Percentiles rank a stretch among this genome's conserved stretches.
Evolutionary conservation across 148 eudicot species (phyloP).

Genomic region (Rhododendron griersonianum): DNA sequence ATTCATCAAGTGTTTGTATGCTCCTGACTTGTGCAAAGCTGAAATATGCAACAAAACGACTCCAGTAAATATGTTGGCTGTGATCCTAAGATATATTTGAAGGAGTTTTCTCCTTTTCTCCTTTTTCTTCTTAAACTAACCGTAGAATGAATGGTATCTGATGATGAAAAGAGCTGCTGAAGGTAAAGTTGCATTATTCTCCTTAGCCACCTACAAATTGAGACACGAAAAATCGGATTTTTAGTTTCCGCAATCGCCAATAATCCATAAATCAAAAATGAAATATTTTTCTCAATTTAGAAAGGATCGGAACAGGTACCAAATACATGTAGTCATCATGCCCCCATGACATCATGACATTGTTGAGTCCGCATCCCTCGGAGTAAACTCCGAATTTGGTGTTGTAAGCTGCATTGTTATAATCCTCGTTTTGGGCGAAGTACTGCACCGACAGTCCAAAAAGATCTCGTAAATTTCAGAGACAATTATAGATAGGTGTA

Average conservation of each 20-base stretch:
- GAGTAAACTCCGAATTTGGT: slow-evolving; percentile 41
- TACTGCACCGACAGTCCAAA: slow-evolving; percentile 22
- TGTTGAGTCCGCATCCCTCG: slow-evolving; percentile 47
- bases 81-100: background rate
- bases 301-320: slow-evolving; percentile 21
- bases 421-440: slow-evolving; percentile 40
- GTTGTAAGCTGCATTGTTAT: slow-evolving; percentile 30
- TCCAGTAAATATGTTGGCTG: background rate
- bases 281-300: background rate
- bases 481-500: background rate
- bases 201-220: slow-evolving; percentile 42
- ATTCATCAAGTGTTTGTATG: slow-evolving; percentile 49
- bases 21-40: slow-evolving; percentile 51
- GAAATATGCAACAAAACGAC: background rate
- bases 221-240: background rate
- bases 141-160: slow-evolving; percentile 53
- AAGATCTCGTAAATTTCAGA: background rate
- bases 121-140: slow-evolving; percentile 9
- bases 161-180: slow-evolving; percentile 48
- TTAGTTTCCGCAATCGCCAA: background rate
- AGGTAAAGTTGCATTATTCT: slow-evolving; percentile 38
- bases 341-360: slow-evolving; percentile 59
- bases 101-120: background rate
- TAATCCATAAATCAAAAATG: background rate
- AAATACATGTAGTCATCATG: slow-evolving; percentile 64